Evolutionary conservation across 2,329 filamentous ascomycete species (phyloP).

Genomic region (Fonsecaea multimorphosa): DNA sequence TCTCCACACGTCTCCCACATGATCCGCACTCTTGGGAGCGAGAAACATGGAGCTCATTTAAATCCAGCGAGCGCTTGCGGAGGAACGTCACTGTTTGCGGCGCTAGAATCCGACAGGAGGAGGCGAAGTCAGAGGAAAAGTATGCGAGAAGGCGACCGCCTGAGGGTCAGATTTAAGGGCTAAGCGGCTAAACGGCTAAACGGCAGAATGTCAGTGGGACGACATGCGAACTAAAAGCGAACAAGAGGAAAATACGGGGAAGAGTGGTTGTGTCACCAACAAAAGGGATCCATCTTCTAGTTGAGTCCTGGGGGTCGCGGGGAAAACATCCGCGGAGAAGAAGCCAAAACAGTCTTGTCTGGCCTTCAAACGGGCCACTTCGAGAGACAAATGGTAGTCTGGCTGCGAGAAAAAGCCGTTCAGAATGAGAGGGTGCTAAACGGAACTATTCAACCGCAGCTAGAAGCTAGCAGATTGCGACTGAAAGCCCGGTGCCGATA

Average conservation of each 20-base stretch:
- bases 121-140: too few species aligned
- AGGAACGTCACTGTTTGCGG: neutral
- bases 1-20: slow-evolving; percentile 12
- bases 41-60: slow-evolving; percentile 14
- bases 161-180: too few species aligned
- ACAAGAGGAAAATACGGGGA: slow-evolving; percentile 9
- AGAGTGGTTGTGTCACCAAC: slow-evolving; percentile 7
- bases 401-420: slow-evolving; percentile 4
- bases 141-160: too few species aligned
- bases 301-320: neutral
- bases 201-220: slow-evolving; percentile 2
- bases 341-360: slow-evolving; percentile 4
- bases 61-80: neutral
- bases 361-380: slow-evolving; percentile 6
- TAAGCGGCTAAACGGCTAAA: slow-evolving; percentile 29
- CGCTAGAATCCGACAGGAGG: neutral
- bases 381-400: neutral
- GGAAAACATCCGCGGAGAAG: slow-evolving; percentile 16
- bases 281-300: slow-evolving; percentile 5
- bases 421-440: slow-evolving; percentile 3
- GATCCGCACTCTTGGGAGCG: slow-evolving; percentile 1
- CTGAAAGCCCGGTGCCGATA: too few species aligned
- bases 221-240: slow-evolving; percentile 3
- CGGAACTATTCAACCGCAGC: too few species aligned
- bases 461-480: too few species aligned